Conservation (phyloP, 345 rosid genomes). For the Nephelium lappaceum region DNA sequence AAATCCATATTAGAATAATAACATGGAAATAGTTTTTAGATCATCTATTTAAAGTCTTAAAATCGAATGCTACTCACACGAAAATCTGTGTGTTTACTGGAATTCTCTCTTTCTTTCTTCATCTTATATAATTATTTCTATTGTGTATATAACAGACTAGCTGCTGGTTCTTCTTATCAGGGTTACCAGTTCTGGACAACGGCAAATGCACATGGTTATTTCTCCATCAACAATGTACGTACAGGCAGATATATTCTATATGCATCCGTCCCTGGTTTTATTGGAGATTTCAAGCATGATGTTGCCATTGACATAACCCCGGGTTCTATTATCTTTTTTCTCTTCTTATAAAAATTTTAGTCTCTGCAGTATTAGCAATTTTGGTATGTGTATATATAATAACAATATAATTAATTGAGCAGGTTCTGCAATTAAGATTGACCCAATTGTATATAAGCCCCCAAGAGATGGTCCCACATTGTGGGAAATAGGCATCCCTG, state of each 20-base stretch:
- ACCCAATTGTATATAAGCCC: conserved; percentile 55
- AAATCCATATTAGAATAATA: too few species aligned
- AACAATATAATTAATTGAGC: neutral
- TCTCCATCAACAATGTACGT: conserved; percentile 44
- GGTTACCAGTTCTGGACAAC: conserved; percentile 82
- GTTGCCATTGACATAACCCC: conserved; percentile 40
- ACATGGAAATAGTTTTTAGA: too few species aligned
- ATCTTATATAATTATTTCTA: neutral
- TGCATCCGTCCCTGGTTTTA: conserved; percentile 68
- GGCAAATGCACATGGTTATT: conserved; percentile 64
- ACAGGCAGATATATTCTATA: conserved; percentile 63
- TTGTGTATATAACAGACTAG: neutral
- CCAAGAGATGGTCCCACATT: conserved; percentile 76
- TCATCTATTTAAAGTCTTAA: too few species aligned
- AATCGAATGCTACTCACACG: too few species aligned
- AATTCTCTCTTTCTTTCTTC: too few species aligned
- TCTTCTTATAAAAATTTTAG: neutral
- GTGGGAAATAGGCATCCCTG: conserved; percentile 89
- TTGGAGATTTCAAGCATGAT: conserved; percentile 65
- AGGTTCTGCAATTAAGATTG: conserved; percentile 61
- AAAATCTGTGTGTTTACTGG: too few species aligned
- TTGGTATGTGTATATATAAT: neutral
- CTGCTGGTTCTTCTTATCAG: conserved; percentile 22
- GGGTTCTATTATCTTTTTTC: conserved; percentile 38
- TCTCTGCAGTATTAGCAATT: neutral